Evolutionary conservation across 192 early-diverging fungal genomes (phyloP), one percentile per base, ranked within the genome.

Genomic region (Jimgerdemannia flammicorona): DNA sequence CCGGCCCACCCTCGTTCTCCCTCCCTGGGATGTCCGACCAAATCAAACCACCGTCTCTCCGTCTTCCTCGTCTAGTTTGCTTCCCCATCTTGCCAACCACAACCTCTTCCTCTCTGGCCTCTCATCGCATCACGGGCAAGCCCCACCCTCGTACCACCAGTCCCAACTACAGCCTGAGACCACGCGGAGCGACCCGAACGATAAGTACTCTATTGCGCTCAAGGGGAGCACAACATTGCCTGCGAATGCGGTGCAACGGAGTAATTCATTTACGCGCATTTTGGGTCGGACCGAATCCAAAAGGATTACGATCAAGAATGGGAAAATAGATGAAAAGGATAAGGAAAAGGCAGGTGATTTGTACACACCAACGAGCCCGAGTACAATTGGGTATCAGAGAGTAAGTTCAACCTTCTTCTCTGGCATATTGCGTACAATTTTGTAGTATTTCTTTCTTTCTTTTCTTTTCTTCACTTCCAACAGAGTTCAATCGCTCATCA

Each of bases 201-300:
- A 59, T 14, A 59, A 59, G 14, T 59, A 59, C 49, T 59, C 49
- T 10, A 14, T 14, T 6, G 49, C 49, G 14, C 49, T 59, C 14
- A 59, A 59, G 49, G 14, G 49, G 6, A 59, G 49, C 49, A 6
- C 49, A 59, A 0, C 6, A 14, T 14, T 59, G 14, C 49, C 49
- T 14, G 8, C 49, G 14, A 14, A 14, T 59, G 18, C 74, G 70
- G 70, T 75, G 70, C 18, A 83, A 41, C 72, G 81, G 72, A 79
- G 78, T 29, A 83, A 79, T 44, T 83, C 81, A 4, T 79, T 83
- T 44, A 79, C 78, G 10, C 72, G 81, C 19, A 72, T 83, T 10
- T 69, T 83, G 4, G 81, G 81, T 40, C 66, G 81, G 49, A 41
- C 64, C 78, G 8, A 78, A 83, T 44, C 79, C 77, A 54, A 83